phyloP scores from a whole-genome alignment of 73 alveolate genomes.

The Loxodes magnus region DNA sequence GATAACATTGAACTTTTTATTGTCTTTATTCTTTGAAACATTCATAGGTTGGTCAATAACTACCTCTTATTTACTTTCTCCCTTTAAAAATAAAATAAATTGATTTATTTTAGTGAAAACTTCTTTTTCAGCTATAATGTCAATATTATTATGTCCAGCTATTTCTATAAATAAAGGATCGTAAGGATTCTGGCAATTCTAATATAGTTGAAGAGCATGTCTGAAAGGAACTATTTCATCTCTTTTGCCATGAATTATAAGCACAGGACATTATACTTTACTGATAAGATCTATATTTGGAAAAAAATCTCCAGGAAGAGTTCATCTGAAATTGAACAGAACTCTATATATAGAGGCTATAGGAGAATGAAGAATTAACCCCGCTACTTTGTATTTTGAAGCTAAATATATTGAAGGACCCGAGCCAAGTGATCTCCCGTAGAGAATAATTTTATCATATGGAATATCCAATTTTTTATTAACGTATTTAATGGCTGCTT shows the following conservation, averaged over 20 bases:
- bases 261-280: slow-evolving; percentile 7
- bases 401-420: slow-evolving; percentile 73
- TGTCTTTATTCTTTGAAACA: too few relatives aligned
- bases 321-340: slow-evolving; percentile 55
- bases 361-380: slow-evolving; percentile 51
- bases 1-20: too few relatives aligned
- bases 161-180: slow-evolving; percentile 41
- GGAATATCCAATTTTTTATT: slow-evolving; percentile 32
- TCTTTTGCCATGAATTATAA: slow-evolving; percentile 13
- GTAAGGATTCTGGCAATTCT: slow-evolving; percentile 9
- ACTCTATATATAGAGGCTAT: slow-evolving; percentile 49
- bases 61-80: too few relatives aligned
- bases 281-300: neutral
- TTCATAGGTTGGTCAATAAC: too few relatives aligned
- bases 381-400: slow-evolving; percentile 57
- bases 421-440: slow-evolving; percentile 73
- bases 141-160: slow-evolving; percentile 61
- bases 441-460: slow-evolving; percentile 32
- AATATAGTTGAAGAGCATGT: neutral
- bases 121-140: slow-evolving; percentile 38
- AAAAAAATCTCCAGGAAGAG: slow-evolving; percentile 9
- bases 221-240: slow-evolving; percentile 9
- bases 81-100: too few relatives aligned
- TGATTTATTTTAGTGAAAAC: too few relatives aligned
- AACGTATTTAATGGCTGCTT: slow-evolving; percentile 52